These are phyloP conservation scores for Leishmania guyanensis DNA, from an alignment of 208 protist genomes.

Conservation along the genomic window DNA sequence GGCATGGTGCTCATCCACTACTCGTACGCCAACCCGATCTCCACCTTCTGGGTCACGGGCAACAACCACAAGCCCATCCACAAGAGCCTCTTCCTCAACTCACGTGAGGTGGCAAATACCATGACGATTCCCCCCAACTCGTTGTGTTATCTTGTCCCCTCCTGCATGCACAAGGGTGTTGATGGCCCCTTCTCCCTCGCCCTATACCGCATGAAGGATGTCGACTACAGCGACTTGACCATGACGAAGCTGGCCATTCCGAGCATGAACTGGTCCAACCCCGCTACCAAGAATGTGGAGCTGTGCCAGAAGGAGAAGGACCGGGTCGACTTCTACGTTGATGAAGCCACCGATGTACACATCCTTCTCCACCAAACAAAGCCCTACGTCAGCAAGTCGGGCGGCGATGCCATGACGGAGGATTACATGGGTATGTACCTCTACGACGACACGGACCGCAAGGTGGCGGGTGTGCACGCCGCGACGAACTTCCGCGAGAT, in stretches of 20 bases:
- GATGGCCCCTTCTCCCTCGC: slow-evolving; percentile 55
- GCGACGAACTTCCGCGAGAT: slow-evolving; percentile 88
- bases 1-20: slow-evolving; percentile 64
- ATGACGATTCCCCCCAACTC: slow-evolving; percentile 64
- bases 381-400: slow-evolving; percentile 37
- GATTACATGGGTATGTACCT: slow-evolving; percentile 86
- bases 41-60: slow-evolving; percentile 71
- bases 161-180: slow-evolving; percentile 56
- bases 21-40: slow-evolving; percentile 37
- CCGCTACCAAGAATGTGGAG: slow-evolving; percentile 41
- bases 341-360: slow-evolving; percentile 66
- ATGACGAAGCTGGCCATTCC: slow-evolving; percentile 11
- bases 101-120: slow-evolving; percentile 66
- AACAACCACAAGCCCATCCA: slow-evolving; percentile 78
- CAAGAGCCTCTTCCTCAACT: slow-evolving; percentile 83
- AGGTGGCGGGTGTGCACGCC: slow-evolving; percentile 58
- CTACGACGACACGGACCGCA: slow-evolving; percentile 66
- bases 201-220: slow-evolving; percentile 39
- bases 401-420: slow-evolving; percentile 71
- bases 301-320: slow-evolving; percentile 53
- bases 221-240: slow-evolving; percentile 48
- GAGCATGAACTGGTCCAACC: slow-evolving; percentile 42
- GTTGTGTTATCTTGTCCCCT: slow-evolving; percentile 74
- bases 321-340: slow-evolving; percentile 81
- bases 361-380: slow-evolving; percentile 75